These are phyloP conservation scores for Xylariaceae sp. DNA, from an alignment of 2,329 filamentous ascomycete species.

Conservation along the genomic window DNA sequence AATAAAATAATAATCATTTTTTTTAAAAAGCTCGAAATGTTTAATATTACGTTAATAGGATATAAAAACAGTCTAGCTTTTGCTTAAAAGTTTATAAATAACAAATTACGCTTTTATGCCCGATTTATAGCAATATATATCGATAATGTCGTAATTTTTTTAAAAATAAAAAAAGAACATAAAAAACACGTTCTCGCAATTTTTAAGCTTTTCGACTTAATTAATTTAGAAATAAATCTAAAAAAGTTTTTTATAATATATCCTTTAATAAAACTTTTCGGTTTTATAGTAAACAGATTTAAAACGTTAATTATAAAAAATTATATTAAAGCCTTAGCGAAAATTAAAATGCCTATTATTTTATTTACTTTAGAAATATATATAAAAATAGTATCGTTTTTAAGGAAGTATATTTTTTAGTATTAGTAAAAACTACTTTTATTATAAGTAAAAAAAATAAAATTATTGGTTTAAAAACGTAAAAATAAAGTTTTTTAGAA, in stretches of 20 bases:
- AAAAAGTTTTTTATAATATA: background rate
- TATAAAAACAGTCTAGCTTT: background rate
- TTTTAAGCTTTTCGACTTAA: background rate
- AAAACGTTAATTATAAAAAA: background rate
- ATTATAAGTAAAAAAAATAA: background rate
- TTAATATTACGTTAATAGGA: background rate
- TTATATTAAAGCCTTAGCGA: background rate
- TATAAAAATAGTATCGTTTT: background rate
- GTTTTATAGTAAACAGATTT: background rate
- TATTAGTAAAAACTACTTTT: background rate
- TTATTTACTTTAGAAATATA: background rate
- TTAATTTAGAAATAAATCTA: background rate
- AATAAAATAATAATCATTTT: background rate
- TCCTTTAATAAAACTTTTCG: background rate
- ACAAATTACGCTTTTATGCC: background rate
- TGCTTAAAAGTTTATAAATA: constrained; percentile 1
- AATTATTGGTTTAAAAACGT: background rate
- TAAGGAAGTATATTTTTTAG: background rate
- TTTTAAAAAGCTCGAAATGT: background rate
- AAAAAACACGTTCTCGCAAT: background rate
- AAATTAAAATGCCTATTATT: background rate
- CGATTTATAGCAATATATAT: background rate
- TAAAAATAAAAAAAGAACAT: background rate
- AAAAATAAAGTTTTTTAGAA: background rate
- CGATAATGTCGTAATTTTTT: constrained; percentile 1